These are phyloP conservation scores for Macrolepiota albuminosa DNA, from an alignment of 768 basidiomycete genomes.

Conservation along the genomic window DNA sequence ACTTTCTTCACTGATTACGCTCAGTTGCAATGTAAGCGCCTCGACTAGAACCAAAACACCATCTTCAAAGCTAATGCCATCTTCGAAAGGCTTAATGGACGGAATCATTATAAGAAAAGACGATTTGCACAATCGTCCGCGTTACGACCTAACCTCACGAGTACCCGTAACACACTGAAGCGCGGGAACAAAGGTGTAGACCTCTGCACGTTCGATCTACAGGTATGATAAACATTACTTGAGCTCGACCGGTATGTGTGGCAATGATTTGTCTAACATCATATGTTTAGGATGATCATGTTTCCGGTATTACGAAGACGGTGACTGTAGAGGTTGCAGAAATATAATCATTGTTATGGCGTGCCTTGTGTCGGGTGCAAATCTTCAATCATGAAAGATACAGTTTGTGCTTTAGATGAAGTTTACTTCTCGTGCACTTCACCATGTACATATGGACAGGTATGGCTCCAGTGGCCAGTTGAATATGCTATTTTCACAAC, in stretches of 20 bases:
- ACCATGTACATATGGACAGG: no score
- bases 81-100: conserved; percentile 19
- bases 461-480: no score
- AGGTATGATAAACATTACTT: background rate
- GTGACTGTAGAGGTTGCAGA: background rate
- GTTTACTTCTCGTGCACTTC: no score
- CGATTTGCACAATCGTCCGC: background rate
- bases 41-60: background rate
- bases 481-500: no score
- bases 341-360: background rate
- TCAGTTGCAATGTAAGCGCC: conserved; percentile 30
- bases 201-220: background rate
- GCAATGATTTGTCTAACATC: background rate
- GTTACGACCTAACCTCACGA: background rate
- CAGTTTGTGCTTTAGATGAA: no score
- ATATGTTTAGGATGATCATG: background rate
- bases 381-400: no score
- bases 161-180: background rate
- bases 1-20: conserved; percentile 14
- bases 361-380: background rate
- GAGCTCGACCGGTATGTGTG: background rate
- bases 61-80: background rate
- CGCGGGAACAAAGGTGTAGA: background rate
- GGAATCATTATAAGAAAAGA: conserved; percentile 15
- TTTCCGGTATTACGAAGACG: background rate